These are phyloP conservation scores for Trifolium fragiferum DNA, from an alignment of 306 rosid species.

Conservation along the genomic window DNA sequence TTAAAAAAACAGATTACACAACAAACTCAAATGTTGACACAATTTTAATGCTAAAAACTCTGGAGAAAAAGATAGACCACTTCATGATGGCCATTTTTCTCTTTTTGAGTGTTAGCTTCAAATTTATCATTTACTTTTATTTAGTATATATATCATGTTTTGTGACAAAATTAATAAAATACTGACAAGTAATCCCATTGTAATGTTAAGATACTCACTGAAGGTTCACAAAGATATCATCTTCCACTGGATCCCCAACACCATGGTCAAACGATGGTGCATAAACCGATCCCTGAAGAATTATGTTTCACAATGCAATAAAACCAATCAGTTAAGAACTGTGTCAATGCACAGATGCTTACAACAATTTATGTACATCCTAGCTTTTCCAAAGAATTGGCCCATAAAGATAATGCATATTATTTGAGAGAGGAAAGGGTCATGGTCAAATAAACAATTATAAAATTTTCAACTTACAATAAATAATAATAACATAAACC, in stretches of 20 bases:
- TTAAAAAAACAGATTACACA: background rate
- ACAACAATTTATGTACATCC: constrained; percentile 12
- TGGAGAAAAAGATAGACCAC: constrained; percentile 1
- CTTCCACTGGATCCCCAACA: constrained; percentile 91
- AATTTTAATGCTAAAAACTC: constrained; percentile 17
- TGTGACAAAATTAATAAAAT: constrained; percentile 18
- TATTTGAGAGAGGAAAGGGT: constrained; percentile 31
- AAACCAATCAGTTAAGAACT: constrained; percentile 32
- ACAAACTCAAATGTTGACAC: constrained; percentile 15
- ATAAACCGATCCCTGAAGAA: constrained; percentile 87
- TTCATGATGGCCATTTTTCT: constrained; percentile 25
- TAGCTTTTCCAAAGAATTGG: constrained; percentile 24
- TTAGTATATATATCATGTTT: background rate
- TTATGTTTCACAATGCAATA: constrained; percentile 42
- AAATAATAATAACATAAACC: background rate
- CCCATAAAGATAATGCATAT: constrained; percentile 31
- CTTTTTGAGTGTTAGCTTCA: constrained; percentile 7
- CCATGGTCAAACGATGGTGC: constrained; percentile 95
- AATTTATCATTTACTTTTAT: constrained; percentile 29
- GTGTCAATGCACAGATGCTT: constrained; percentile 32
- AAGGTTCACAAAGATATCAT: constrained; percentile 74
- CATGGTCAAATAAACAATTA: constrained; percentile 23
- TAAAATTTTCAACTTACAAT: constrained; percentile 20
- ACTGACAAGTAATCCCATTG: constrained; percentile 14
- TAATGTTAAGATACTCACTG: constrained; percentile 65